These are phyloP conservation scores for Meyerozyma athensensis DNA, from an alignment of 1,139 yeast species.

Conservation along the genomic window DNA sequence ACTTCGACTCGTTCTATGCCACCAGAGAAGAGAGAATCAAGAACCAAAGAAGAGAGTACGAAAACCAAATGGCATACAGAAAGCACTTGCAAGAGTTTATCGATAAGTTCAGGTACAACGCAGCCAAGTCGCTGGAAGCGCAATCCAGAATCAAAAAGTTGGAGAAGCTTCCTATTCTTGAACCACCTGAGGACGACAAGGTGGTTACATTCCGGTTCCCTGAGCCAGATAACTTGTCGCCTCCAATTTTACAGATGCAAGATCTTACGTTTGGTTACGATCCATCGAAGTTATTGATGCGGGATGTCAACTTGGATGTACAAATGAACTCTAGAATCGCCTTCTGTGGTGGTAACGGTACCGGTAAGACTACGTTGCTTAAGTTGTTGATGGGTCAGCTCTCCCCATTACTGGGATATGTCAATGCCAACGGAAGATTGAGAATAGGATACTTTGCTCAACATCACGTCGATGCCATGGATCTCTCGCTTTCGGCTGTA, in stretches of 20 bases:
- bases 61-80: constrained; percentile 93
- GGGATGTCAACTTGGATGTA: constrained; percentile 81
- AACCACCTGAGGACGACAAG: constrained; percentile 93
- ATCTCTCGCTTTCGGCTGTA: constrained; percentile 78
- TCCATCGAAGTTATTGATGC: constrained; percentile 56
- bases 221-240: constrained; percentile 87
- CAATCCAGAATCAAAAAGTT: constrained; percentile 95
- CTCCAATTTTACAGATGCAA: constrained; percentile 88
- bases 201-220: constrained; percentile 85
- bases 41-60: constrained; percentile 91
- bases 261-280: constrained; percentile 83
- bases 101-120: constrained; percentile 94
- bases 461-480: constrained; percentile 99
- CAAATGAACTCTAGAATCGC: constrained; percentile 95
- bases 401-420: constrained; percentile 68
- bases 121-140: constrained; percentile 96
- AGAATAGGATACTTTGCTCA: constrained; percentile 99
- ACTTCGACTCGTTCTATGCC: constrained; percentile 87
- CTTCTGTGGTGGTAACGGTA: constrained; percentile 97
- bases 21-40: constrained; percentile 95
- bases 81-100: constrained; percentile 90
- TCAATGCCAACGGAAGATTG: constrained; percentile 76
- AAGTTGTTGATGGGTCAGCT: constrained; percentile 78
- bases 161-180: constrained; percentile 88
- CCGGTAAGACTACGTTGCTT: constrained; percentile 94